Conservation (phyloP, 306 rosid genomes). For the Abrus precatorius region DNA sequence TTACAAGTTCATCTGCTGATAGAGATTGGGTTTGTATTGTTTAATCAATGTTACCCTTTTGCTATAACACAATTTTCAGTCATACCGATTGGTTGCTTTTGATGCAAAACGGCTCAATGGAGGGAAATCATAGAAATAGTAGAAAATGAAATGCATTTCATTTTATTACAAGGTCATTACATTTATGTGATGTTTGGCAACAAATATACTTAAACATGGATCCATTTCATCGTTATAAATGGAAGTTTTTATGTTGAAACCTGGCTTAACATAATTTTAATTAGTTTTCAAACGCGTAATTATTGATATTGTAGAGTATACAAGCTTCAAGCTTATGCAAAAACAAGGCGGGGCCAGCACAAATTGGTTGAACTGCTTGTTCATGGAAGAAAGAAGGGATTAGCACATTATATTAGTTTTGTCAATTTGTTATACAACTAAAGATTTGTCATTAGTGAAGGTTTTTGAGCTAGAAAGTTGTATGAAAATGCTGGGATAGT, state of each 20-base stretch:
- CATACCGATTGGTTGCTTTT: neutral
- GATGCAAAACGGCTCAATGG: neutral
- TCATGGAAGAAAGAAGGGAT: neutral
- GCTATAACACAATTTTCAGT: neutral
- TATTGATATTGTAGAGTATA: neutral
- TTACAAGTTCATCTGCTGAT: neutral
- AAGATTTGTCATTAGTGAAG: neutral
- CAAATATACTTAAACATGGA: no score
- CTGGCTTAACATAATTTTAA: no score
- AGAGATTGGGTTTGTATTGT: neutral
- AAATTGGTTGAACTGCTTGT: neutral
- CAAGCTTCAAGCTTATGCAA: neutral
- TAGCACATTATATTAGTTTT: neutral
- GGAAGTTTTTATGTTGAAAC: no score
- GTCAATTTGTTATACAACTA: conserved; percentile 3
- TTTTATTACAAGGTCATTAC: no score
- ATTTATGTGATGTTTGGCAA: no score
- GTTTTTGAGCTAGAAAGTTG: neutral
- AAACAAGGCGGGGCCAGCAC: neutral
- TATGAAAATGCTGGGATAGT: neutral
- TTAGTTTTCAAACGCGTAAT: no score
- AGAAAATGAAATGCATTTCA: neutral
- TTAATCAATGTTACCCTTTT: neutral
- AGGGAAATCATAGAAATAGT: neutral
- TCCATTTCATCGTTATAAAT: no score